phyloP scores from a whole-genome alignment of 2,329 filamentous ascomycete species.

The Talaromyces sp. region DNA sequence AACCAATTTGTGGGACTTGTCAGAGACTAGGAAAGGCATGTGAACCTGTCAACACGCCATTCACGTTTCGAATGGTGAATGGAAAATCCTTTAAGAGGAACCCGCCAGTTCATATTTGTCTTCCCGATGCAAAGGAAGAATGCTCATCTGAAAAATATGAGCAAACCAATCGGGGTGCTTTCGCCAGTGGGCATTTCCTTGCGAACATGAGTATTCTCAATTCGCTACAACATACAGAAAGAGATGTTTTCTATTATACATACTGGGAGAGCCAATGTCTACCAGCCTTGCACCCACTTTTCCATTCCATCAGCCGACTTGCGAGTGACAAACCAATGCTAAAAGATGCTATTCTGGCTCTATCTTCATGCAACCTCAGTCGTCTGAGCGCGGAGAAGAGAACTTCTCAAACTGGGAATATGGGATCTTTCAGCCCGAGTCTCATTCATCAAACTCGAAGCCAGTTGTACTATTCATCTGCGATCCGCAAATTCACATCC shows the following conservation, averaged over 20 bases:
- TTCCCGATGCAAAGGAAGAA: neutral
- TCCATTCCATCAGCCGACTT: constrained; percentile 5
- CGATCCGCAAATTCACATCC: constrained; percentile 13
- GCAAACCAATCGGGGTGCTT: neutral
- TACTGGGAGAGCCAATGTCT: constrained; percentile 21
- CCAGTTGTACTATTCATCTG: constrained; percentile 20
- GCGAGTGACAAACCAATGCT: constrained; percentile 3
- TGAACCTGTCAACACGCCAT: constrained; percentile 7
- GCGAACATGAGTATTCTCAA: constrained; percentile 9
- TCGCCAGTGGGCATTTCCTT: neutral
- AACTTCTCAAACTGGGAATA: neutral
- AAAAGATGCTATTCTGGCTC: constrained; percentile 15
- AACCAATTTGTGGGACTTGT: constrained; percentile 20
- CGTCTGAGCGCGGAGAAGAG: constrained; percentile 14
- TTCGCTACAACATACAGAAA: constrained; percentile 16
- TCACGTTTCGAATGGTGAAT: constrained; percentile 13
- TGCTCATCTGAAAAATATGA: neutral
- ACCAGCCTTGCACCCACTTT: constrained; percentile 19
- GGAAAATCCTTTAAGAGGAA: neutral
- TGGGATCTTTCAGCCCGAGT: constrained; percentile 13
- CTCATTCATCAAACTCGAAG: constrained; percentile 18
- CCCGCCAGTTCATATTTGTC: neutral
- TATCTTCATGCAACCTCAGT: constrained; percentile 18
- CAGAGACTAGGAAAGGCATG: constrained; percentile 15
- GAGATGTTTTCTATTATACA: constrained; percentile 20